phyloP scores from a whole-genome alignment of 495 filamentous ascomycete species.

The Mytilinidion resinicola region DNA sequence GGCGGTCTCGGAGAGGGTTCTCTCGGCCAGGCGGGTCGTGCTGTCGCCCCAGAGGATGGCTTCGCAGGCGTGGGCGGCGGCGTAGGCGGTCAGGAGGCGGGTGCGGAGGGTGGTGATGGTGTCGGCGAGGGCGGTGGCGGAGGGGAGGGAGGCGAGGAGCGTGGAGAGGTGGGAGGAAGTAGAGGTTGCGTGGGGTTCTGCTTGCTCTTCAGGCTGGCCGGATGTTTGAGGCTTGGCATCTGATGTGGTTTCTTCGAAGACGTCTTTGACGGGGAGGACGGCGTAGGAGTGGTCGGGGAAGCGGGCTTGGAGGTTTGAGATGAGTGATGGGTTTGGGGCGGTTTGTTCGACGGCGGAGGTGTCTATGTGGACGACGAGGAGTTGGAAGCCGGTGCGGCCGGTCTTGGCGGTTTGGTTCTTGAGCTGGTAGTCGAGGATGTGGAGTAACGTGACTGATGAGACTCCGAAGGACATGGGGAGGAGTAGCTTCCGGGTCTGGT shows the following conservation, averaged over 20 bases:
- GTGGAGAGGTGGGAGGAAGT: slow-evolving; percentile 37
- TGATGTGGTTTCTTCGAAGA: slow-evolving; percentile 2
- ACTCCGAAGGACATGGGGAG: slow-evolving; percentile 78
- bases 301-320: slow-evolving; percentile 33
- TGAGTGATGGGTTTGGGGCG: neutral
- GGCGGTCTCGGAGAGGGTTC: slow-evolving; percentile 77
- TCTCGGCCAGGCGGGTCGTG: slow-evolving; percentile 80
- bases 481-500: slow-evolving; percentile 52
- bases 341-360: slow-evolving; percentile 31
- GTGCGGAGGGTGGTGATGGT: slow-evolving; percentile 62
- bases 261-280: slow-evolving; percentile 49
- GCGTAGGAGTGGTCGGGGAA: slow-evolving; percentile 59
- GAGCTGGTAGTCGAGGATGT: slow-evolving; percentile 66
- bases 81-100: slow-evolving; percentile 59
- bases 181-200: neutral
- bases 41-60: slow-evolving; percentile 76
- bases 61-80: slow-evolving; percentile 55
- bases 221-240: no score
- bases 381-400: slow-evolving; percentile 54
- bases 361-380: slow-evolving; percentile 64
- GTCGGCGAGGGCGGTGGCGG: slow-evolving; percentile 69
- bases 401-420: slow-evolving; percentile 50
- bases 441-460: slow-evolving; percentile 70
- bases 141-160: slow-evolving; percentile 54
- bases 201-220: no score